Conservation (phyloP, 352 stramenopile species). For the Phytophthora rubi region DNA sequence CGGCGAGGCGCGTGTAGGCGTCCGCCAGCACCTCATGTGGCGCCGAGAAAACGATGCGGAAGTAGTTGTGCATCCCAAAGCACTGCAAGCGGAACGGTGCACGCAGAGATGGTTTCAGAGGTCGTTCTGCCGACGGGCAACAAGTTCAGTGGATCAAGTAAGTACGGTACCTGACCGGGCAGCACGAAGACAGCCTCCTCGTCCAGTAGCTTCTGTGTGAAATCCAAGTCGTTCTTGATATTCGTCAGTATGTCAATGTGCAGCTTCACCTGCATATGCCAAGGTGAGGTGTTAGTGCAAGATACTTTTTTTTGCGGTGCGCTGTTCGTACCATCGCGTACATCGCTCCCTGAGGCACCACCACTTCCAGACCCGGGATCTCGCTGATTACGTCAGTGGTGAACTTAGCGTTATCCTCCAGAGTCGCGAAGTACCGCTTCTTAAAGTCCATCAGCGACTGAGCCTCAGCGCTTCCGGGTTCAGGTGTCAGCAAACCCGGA, state of each 20-base stretch:
- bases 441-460: slow-evolving; percentile 83
- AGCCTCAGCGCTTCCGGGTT: slow-evolving; percentile 61
- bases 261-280: slow-evolving; percentile 51
- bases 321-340: slow-evolving; percentile 89
- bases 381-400: slow-evolving; percentile 72
- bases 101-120: neutral
- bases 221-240: slow-evolving; percentile 93
- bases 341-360: slow-evolving; percentile 94
- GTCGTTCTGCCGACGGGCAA: neutral
- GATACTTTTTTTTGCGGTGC: neutral
- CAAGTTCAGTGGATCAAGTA: neutral
- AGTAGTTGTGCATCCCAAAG: slow-evolving; percentile 74
- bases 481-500: slow-evolving; percentile 80
- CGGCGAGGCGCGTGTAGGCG: slow-evolving; percentile 64
- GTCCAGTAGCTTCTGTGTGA: slow-evolving; percentile 93
- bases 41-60: slow-evolving; percentile 77
- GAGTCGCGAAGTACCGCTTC: slow-evolving; percentile 73
- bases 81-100: slow-evolving; percentile 17
- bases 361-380: slow-evolving; percentile 88
- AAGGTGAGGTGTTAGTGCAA: neutral
- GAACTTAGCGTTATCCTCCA: slow-evolving; percentile 89
- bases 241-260: slow-evolving; percentile 73
- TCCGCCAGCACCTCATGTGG: slow-evolving; percentile 69
- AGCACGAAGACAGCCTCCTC: slow-evolving; percentile 97
- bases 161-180: slow-evolving; percentile 61